Base-by-base conservation (phyloP, 148 eudicot species). In the Polygonum maritimum region DNA sequence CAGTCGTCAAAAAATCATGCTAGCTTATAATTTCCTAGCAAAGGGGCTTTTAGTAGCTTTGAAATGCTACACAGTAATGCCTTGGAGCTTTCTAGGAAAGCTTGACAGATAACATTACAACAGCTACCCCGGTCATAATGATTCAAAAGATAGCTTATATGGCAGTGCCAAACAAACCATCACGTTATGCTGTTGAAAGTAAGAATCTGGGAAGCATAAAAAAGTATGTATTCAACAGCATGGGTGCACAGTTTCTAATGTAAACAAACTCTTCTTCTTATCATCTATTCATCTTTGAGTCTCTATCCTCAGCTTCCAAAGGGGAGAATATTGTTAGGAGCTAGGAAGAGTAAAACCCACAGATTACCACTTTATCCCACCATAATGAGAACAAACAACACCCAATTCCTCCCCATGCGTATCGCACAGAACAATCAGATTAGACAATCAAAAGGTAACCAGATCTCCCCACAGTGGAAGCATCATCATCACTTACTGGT, bases 341-440 rank as follows among this genome's bases (percentile, higher is more conserved):
- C 55, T 51, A 51, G n/a, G 19, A 51, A 14, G 55, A 15, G 19
- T 19, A 15, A 51, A 51, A 51, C 55, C n/a, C n/a, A 51, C 15
- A 51, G 3, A 44, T 44, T 7, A 44, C 9, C 47, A 44, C 47
- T 44, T 44, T 7, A 44, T 21, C 5, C 22, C 58, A 52, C 58
- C 35, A 7, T 57, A 6, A 1, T 8, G 63, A 57, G 33, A 21
- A 19, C 10, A 63, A 33, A 38, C 39, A 63, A 31, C 39, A 63
- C 33, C 39, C 33, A 63, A 63, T 3, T 26, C 8, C 31, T 14
- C 18, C 2, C 40, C 40, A 11, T 33, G 39, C 33, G 12, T 31
- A 55, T 63, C 33, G 16, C 69, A 63, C 40, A 63, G 0, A 63
- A 63, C 69, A 63, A 63, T 33, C 69, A 65, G n/a, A 65, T 65